Evolutionary conservation across 2,329 filamentous ascomycete genomes (phyloP).

Genomic region (Aspergillus novoparasiticus): DNA sequence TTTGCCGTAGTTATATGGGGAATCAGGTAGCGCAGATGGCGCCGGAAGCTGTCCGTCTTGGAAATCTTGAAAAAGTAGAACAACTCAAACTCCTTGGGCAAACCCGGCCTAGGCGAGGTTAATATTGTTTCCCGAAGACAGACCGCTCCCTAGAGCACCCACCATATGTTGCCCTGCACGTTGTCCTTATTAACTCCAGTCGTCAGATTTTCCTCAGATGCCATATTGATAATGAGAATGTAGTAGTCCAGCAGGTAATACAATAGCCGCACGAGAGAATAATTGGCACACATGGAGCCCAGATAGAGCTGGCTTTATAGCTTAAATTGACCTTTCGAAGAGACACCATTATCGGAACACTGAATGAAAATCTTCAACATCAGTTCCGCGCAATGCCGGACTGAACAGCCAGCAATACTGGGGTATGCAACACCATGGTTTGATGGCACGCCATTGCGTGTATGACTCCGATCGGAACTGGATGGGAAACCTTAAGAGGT

Average conservation of each 20-base stretch:
- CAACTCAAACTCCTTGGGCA: conserved; percentile 1
- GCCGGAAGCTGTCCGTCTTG: conserved; percentile 11
- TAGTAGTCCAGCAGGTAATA: neutral
- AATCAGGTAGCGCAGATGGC: conserved; percentile 11
- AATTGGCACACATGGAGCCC: neutral
- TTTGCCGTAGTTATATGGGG: conserved; percentile 16
- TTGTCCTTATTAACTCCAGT: conserved; percentile 10
- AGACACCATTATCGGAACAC: neutral
- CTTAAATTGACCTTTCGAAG: neutral
- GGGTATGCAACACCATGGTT: neutral
- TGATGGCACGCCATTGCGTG: neutral
- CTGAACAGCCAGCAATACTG: neutral
- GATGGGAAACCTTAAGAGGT: neutral
- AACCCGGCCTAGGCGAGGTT: neutral
- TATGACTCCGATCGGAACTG: neutral
- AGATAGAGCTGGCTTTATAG: neutral
- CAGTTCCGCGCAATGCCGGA: neutral
- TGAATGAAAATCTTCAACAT: neutral
- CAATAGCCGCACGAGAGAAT: neutral
- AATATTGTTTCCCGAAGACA: neutral
- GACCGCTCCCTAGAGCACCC: neutral
- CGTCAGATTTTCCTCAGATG: neutral
- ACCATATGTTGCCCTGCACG: conserved; percentile 23
- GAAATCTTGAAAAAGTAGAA: conserved; percentile 20
- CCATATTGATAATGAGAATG: conserved; percentile 4